Evolutionary conservation across 1,284 basidiomycete species (phyloP).

Genomic region (Tilletia setariae): DNA sequence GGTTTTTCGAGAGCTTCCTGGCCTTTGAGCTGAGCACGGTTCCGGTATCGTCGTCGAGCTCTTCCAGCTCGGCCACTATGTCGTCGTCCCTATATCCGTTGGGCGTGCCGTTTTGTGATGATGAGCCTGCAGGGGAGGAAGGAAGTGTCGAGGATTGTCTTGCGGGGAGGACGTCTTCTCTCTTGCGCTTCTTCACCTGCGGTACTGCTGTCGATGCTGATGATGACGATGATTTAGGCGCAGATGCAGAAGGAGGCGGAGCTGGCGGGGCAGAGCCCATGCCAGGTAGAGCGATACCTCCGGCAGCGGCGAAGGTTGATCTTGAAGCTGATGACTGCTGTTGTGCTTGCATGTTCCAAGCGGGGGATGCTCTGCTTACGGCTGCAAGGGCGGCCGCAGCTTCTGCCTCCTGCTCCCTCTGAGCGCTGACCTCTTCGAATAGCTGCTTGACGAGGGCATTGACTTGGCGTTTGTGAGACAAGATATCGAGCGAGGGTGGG

Average conservation of each 20-base stretch:
- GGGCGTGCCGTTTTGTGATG: conserved; percentile 13
- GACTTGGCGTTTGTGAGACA: conserved; percentile 39
- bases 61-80: conserved; percentile 26
- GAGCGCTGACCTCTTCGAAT: conserved; percentile 41
- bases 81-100: conserved; percentile 26
- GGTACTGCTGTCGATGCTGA: neutral
- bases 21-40: conserved; percentile 3
- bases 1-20: conserved; percentile 44
- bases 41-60: conserved; percentile 17
- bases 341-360: neutral
- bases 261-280: conserved; percentile 37
- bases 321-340: neutral
- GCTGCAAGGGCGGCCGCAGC: conserved; percentile 3
- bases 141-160: too few relatives aligned
- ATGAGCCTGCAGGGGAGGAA: conserved; percentile 26
- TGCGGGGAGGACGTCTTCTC: neutral
- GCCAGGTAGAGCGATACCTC: conserved; percentile 40
- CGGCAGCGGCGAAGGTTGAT: conserved; percentile 26
- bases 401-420: neutral
- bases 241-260: neutral
- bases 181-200: conserved; percentile 20
- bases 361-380: neutral
- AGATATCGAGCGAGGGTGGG: conserved; percentile 7
- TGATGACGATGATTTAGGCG: neutral
- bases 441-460: conserved; percentile 44